A percentile compares a stretch with the other conserved stretches of the same genome.
Conservation (phyloP, 2,329 filamentous ascomycete genomes). For the Alternaria brassicicola region DNA sequence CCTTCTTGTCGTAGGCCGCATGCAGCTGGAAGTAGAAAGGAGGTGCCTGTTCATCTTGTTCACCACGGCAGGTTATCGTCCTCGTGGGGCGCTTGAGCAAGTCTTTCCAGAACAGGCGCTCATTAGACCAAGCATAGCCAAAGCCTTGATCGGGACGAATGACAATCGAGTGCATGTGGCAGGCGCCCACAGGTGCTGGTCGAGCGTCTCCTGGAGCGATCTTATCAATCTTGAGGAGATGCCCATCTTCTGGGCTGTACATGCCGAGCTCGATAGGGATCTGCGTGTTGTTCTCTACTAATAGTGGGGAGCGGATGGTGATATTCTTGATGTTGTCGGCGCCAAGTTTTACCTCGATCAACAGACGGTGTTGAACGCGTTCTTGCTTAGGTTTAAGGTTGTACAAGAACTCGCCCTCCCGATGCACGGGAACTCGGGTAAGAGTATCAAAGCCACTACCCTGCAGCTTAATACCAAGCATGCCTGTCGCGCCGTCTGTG, state of each 20-base stretch:
- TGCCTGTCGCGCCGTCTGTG: constrained; percentile 78
- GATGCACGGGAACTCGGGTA: constrained; percentile 84
- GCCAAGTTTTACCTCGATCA: constrained; percentile 91
- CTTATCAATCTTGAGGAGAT: constrained; percentile 97
- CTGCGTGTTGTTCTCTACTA: constrained; percentile 95
- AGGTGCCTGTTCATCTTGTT: constrained; percentile 74
- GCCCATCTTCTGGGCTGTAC: constrained; percentile 83
- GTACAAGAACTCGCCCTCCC: constrained; percentile 94
- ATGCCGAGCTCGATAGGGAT: constrained; percentile 94
- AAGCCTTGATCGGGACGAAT: constrained; percentile 94
- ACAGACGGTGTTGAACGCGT: constrained; percentile 81
- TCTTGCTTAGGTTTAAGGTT: constrained; percentile 87
- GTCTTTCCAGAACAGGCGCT: constrained; percentile 91
- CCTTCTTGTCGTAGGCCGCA: constrained; percentile 80
- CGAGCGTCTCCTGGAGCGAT: constrained; percentile 89
- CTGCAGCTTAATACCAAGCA: constrained; percentile 83
- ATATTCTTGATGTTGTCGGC: constrained; percentile 97
- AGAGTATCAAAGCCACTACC: constrained; percentile 93
- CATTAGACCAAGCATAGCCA: constrained; percentile 92
- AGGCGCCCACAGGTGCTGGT: constrained; percentile 89
- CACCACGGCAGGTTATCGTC: constrained; percentile 86
- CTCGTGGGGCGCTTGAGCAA: constrained; percentile 82
- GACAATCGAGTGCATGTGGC: constrained; percentile 85
- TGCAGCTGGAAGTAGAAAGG: constrained; percentile 98
- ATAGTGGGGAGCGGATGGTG: constrained; percentile 86